These are phyloP conservation scores for Hyphopichia buzzinii DNA, from an alignment of 1,139 yeast species.

Conservation along the genomic window DNA sequence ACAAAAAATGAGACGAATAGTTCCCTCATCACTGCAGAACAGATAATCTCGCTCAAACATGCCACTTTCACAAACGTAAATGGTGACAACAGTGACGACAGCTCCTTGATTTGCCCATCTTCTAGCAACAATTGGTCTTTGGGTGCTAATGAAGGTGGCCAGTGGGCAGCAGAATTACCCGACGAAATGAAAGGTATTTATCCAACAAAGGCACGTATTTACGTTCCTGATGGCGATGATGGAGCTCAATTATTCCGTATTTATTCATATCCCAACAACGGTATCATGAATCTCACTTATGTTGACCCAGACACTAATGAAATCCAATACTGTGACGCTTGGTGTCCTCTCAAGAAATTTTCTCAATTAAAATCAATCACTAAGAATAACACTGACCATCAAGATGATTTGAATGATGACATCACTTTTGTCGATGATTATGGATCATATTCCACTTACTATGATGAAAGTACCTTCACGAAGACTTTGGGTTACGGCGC, in stretches of 20 bases:
- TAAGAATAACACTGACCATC: constrained; percentile 17
- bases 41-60: constrained; percentile 60
- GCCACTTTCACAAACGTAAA: constrained; percentile 60
- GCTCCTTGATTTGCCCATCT: constrained; percentile 59
- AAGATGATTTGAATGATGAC: constrained; percentile 20
- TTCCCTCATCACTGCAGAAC: constrained; percentile 56
- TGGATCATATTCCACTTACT: constrained; percentile 38
- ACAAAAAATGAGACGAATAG: constrained; percentile 29
- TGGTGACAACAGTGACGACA: constrained; percentile 35
- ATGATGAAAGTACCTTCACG: constrained; percentile 38
- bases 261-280: constrained; percentile 73
- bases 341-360: constrained; percentile 63
- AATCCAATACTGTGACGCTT: constrained; percentile 71
- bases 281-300: constrained; percentile 90
- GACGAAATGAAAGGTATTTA: constrained; percentile 47
- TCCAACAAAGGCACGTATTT: constrained; percentile 76
- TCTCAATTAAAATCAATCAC: constrained; percentile 26
- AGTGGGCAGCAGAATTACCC: constrained; percentile 67
- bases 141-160: constrained; percentile 51
- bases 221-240: constrained; percentile 52
- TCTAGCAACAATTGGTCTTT: constrained; percentile 56
- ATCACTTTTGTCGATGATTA: constrained; percentile 30
- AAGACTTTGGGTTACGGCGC: constrained; percentile 49
- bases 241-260: constrained; percentile 71
- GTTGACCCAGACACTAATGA: constrained; percentile 67